Percentiles rank a stretch among this genome's conserved stretches.
phyloP scores from a whole-genome alignment of 148 eudicot genomes.

The Silene uniflora region DNA sequence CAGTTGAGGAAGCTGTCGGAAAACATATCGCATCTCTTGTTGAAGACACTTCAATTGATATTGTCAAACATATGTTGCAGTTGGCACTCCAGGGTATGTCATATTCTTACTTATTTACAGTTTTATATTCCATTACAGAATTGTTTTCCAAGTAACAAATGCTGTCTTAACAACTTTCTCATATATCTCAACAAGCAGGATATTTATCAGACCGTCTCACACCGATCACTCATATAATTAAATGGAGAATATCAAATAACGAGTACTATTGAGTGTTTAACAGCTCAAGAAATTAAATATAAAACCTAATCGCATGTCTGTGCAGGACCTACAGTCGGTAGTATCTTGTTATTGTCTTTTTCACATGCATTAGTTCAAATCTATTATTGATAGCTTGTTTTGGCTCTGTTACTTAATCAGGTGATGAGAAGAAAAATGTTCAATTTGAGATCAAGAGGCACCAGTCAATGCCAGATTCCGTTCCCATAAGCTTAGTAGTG shows the following conservation, averaged over 20 bases:
- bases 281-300: no score
- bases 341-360: not conserved
- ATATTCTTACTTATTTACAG: not conserved
- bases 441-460: conserved; percentile 77
- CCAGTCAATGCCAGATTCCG: conserved; percentile 40
- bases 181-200: no score
- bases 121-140: not conserved
- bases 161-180: not conserved
- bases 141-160: not conserved
- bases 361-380: not conserved
- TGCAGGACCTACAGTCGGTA: no score
- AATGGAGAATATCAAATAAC: no score
- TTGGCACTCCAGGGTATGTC: conserved; percentile 67
- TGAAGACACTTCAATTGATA: conserved; percentile 63
- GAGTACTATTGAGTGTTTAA: no score
- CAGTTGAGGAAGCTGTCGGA: conserved; percentile 65
- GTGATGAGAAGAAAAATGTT: conserved; percentile 70
- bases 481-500: conserved; percentile 70
- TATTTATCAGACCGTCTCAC: no score
- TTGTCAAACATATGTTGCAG: conserved; percentile 63
- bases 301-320: no score
- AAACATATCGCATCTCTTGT: conserved; percentile 61
- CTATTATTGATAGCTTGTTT: no score
- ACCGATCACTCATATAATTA: no score
- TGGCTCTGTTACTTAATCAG: conserved; percentile 28